These are phyloP conservation scores for Phoma sp. DNA, from an alignment of 2,329 filamentous ascomycete genomes.

Conservation along the genomic window DNA sequence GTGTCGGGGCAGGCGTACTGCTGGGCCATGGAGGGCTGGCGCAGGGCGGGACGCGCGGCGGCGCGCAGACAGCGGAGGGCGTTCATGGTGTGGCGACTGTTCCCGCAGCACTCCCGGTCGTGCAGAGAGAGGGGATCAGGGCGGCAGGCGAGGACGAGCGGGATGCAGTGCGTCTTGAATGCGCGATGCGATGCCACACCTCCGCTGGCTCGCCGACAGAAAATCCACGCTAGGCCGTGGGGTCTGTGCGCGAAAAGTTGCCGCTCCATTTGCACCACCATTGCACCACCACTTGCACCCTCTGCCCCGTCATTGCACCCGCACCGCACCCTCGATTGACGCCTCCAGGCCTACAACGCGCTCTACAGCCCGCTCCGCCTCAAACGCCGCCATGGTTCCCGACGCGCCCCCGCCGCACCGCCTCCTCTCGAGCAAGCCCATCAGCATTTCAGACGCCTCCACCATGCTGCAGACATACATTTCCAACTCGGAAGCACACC, in stretches of 20 bases:
- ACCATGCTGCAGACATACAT: constrained; percentile 52
- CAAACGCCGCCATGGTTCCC: constrained; percentile 38
- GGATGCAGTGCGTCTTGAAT: neutral
- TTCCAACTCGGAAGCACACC: constrained; percentile 45
- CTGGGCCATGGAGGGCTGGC: constrained; percentile 32
- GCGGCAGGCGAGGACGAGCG: neutral
- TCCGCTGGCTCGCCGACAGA: constrained; percentile 25
- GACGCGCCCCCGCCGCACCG: constrained; percentile 49
- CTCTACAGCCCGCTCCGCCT: too few species aligned
- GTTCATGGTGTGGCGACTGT: constrained; percentile 45
- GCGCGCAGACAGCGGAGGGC: constrained; percentile 41
- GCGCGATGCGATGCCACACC: neutral
- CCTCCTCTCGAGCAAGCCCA: constrained; percentile 39
- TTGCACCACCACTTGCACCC: neutral
- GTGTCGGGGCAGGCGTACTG: constrained; percentile 20
- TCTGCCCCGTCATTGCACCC: neutral
- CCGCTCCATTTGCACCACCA: neutral
- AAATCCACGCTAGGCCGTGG: constrained; percentile 12
- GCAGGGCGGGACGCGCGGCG: constrained; percentile 32
- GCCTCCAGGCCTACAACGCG: too few species aligned
- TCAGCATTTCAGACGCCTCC: constrained; percentile 46
- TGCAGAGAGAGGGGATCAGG: too few species aligned
- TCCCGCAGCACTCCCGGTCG: too few species aligned
- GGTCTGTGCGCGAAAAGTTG: constrained; percentile 45
- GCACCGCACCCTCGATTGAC: too few species aligned